phyloP scores from a whole-genome alignment of 2,329 filamentous ascomycete species.

The Neonectria ditissima region DNA sequence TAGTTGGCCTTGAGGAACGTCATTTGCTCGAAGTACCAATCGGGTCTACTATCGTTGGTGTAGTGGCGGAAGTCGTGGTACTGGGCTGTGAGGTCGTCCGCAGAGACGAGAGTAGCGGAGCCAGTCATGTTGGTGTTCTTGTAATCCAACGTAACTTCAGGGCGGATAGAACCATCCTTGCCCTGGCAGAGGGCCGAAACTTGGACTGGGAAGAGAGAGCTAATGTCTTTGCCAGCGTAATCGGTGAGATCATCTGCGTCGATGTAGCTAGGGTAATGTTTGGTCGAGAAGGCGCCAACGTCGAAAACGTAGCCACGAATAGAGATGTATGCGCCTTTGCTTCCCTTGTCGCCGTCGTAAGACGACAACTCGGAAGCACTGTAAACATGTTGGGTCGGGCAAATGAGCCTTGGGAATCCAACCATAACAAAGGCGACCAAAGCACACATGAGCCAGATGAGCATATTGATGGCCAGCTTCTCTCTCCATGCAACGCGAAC shows the following conservation, averaged over 20 bases:
- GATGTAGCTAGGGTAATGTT: conserved; percentile 77
- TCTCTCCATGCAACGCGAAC: conserved; percentile 94
- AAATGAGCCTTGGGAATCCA: conserved; percentile 87
- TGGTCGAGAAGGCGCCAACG: conserved; percentile 76
- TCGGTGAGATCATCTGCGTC: conserved; percentile 71
- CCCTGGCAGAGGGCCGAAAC: conserved; percentile 92
- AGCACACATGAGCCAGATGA: conserved; percentile 91
- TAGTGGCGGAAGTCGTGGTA: conserved; percentile 95
- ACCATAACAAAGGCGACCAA: conserved; percentile 90
- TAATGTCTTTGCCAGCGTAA: conserved; percentile 91
- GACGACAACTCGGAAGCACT: conserved; percentile 80
- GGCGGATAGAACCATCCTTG: conserved; percentile 71
- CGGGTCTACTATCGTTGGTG: conserved; percentile 82
- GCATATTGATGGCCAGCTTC: conserved; percentile 96
- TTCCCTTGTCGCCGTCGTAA: conserved; percentile 77
- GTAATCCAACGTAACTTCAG: conserved; percentile 86
- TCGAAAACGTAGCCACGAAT: conserved; percentile 94
- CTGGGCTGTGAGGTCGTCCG: conserved; percentile 76
- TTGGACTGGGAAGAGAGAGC: conserved; percentile 89
- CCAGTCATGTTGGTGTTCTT: conserved; percentile 80
- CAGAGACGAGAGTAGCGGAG: conserved; percentile 72
- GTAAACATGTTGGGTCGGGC: conserved; percentile 90
- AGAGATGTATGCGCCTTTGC: conserved; percentile 73
- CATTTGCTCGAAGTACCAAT: conserved; percentile 96
- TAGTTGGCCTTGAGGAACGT: conserved; percentile 80